Evolutionary conservation across 164 flowering plant species (phyloP), one percentile per base, ranked within the genome.

Genomic region (Platanus orientalis): DNA sequence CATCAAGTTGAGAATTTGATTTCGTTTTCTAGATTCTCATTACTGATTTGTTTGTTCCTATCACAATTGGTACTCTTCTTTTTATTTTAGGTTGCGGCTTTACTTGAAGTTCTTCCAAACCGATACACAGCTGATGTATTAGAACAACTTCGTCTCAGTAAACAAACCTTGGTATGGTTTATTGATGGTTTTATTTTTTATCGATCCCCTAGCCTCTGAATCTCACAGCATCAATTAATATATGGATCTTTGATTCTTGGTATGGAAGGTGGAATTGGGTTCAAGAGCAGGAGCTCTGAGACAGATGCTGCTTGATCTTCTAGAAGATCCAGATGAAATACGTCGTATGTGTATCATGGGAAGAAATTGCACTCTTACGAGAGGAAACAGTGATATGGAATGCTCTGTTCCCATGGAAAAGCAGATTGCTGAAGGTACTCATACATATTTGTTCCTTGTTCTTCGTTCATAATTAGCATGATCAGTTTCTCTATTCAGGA

Each of bases 301-400:
- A 72, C 96, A 94, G 72, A 94, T 94, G 99, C 78, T 94, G 59
- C 90, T 94, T 73, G 99, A 94, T 83, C 86, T 94, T 77, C 80
- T 94, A 54, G 99, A 94, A 77, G 99, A 94, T 57, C 80, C 97
- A 0, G 77, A 89, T 54, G 99, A 91, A 83, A 89, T 94, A 70
- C 91, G 97, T 24, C 88, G 84, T 25, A 90, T 94, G 34, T 94
- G 93, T 71, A 79, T 94, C 25, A 87, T 94, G 89, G 99, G 99
- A 53, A 83, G 88, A 73, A 80, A 91, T 63, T 94, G 99, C 75
- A 83, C 81, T 1, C 75, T 94, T 50, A 60, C 40, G 45, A 89
- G 65, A 69, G 81, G 73, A 54, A 78, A 57, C 48, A 65, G 72
- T 72, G 81, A 83, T 19, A 34, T 91, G 70, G 95, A 87, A 65